A percentile compares a stretch with the other conserved stretches of the same genome.
Evolutionary conservation across 176 grass and related monocot species (phyloP).

Genomic region (Paspalum vaginatum): DNA sequence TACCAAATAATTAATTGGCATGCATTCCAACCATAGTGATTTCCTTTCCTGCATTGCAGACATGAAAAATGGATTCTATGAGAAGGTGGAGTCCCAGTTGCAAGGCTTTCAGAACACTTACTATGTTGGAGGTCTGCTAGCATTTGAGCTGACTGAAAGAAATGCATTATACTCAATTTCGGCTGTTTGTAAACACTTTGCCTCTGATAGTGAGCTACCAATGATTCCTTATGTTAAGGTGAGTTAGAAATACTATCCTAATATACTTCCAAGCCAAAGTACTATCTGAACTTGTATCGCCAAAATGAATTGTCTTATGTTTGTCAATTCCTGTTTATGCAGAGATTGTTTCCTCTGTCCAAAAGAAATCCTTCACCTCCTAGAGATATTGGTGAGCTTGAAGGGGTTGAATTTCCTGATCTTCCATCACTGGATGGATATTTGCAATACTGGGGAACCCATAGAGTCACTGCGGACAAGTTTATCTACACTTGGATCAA

Average conservation of each 20-base stretch:
- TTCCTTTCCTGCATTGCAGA: constrained; percentile 58
- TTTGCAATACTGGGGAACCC: constrained; percentile 73
- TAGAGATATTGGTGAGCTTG: constrained; percentile 66
- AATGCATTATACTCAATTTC: constrained; percentile 67
- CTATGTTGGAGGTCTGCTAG: constrained; percentile 73
- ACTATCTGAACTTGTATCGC: neutral
- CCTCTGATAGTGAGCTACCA: constrained; percentile 40
- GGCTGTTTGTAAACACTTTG: constrained; percentile 68
- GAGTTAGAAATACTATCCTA: constrained; percentile 14
- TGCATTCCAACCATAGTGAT: constrained; percentile 19
- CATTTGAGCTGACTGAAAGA: constrained; percentile 78
- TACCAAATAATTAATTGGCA: constrained; percentile 27
- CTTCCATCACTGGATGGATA: constrained; percentile 65
- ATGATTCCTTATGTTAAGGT: constrained; percentile 73
- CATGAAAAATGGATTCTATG: constrained; percentile 72
- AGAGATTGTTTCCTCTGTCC: constrained; percentile 72
- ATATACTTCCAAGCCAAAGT: neutral
- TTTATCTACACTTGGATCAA: constrained; percentile 71
- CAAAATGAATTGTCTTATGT: constrained; percentile 19
- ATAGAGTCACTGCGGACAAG: constrained; percentile 46
- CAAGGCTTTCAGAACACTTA: constrained; percentile 88
- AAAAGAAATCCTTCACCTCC: constrained; percentile 46
- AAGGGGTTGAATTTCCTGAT: constrained; percentile 64
- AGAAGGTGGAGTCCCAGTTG: constrained; percentile 61
- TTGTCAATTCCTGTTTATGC: constrained; percentile 40